Evolutionary conservation across 1,284 basidiomycete species (phyloP).

Genomic region (Rhodofomes roseus): DNA sequence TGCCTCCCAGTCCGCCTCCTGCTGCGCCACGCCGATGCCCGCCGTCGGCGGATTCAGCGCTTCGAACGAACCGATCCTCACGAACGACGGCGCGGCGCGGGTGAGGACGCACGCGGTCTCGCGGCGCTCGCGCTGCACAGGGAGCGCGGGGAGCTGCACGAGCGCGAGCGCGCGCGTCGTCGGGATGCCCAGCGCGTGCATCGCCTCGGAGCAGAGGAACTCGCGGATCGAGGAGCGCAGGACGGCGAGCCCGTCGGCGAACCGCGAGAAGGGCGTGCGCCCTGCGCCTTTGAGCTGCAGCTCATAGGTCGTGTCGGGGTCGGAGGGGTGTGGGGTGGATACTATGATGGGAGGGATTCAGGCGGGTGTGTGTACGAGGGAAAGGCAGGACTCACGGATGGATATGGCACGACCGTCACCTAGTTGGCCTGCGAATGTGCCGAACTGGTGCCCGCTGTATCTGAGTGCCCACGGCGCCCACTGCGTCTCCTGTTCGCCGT

Average conservation of each 20-base stretch:
- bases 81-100: conserved; percentile 85
- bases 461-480: conserved; percentile 89
- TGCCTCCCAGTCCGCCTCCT: conserved; percentile 72
- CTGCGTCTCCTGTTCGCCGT: conserved; percentile 34
- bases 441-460: conserved; percentile 93
- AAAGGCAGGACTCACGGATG: conserved; percentile 50
- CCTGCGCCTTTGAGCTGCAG: conserved; percentile 95
- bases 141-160: conserved; percentile 70
- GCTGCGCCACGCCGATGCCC: conserved; percentile 71
- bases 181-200: conserved; percentile 84
- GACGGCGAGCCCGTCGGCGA: conserved; percentile 92
- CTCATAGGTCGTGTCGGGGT: conserved; percentile 64
- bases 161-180: conserved; percentile 88
- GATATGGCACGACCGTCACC: conserved; percentile 94
- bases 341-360: conserved; percentile 38
- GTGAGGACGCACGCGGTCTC: conserved; percentile 83
- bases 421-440: conserved; percentile 92
- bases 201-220: conserved; percentile 86
- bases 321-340: conserved; percentile 66
- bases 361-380: background rate
- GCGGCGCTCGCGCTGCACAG: conserved; percentile 76
- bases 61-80: conserved; percentile 92
- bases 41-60: conserved; percentile 76
- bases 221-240: conserved; percentile 91
- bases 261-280: conserved; percentile 89